Evolutionary conservation across 2,329 filamentous ascomycete species (phyloP).

Genomic region (Calonectria pseudoturangicola): DNA sequence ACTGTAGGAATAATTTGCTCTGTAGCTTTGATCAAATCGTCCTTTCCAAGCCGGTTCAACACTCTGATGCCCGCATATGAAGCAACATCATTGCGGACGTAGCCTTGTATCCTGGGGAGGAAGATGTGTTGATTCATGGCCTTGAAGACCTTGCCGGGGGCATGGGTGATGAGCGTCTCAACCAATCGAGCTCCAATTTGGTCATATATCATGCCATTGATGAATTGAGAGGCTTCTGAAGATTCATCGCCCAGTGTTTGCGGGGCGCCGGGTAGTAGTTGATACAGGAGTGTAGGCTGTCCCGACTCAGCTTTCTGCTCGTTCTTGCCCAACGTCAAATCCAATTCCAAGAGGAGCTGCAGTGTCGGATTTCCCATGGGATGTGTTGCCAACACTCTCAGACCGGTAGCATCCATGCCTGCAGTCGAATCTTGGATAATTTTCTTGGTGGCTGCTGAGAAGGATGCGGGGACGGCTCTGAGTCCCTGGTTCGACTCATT

Average conservation of each 20-base stretch:
- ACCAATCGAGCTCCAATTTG: slow-evolving; percentile 91
- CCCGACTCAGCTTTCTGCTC: slow-evolving; percentile 61
- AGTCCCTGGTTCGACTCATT: slow-evolving; percentile 66
- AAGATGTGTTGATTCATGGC: slow-evolving; percentile 87
- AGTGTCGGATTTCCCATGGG: slow-evolving; percentile 93
- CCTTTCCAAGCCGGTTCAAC: slow-evolving; percentile 88
- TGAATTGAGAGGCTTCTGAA: slow-evolving; percentile 83
- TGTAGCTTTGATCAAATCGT: slow-evolving; percentile 86
- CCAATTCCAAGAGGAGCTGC: slow-evolving; percentile 92
- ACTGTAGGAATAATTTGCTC: slow-evolving; percentile 84
- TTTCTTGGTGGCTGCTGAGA: slow-evolving; percentile 85
- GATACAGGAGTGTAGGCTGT: slow-evolving; percentile 78
- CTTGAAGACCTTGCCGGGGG: slow-evolving; percentile 94
- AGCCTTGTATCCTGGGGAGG: slow-evolving; percentile 84
- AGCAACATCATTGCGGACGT: slow-evolving; percentile 92
- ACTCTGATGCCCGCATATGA: slow-evolving; percentile 90
- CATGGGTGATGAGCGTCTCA: slow-evolving; percentile 87
- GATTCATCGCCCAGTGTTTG: slow-evolving; percentile 82
- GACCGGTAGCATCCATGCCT: slow-evolving; percentile 84
- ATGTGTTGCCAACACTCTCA: slow-evolving; percentile 90
- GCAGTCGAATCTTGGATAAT: slow-evolving; percentile 86
- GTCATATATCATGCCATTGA: slow-evolving; percentile 92
- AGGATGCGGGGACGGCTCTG: slow-evolving; percentile 84
- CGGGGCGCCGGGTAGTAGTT: slow-evolving; percentile 85
- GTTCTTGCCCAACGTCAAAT: slow-evolving; percentile 83